Evolutionary conservation across 441 rosid genomes (phyloP), one percentile per base, ranked within the genome.

Genomic region (Bruguiera hainesii): DNA sequence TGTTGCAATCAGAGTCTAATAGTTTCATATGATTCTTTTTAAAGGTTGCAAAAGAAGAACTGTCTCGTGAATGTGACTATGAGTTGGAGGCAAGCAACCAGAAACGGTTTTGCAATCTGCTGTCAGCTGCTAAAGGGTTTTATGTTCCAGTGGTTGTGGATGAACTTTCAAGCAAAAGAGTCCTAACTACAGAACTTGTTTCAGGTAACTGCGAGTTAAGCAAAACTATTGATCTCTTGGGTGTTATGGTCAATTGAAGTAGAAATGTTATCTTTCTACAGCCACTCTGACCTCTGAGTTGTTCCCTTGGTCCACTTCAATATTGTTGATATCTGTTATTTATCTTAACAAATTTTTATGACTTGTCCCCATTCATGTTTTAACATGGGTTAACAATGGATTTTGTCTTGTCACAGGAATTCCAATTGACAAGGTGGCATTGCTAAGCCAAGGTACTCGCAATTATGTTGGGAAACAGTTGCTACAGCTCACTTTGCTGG

Each of bases 1-100:
- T 64, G 52, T 52, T 74, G 64, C 51, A 66, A 58, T 60, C 66
- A 30, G 16, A 69, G 49, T 67, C 66, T 77, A 73, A 73, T 70
- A n/a, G 37, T 50, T 50, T 49, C 70, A 35, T 63, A 29, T 64
- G 56, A 28, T 8, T 60, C 49, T 60, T 52, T 64, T 59, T 72
- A 65, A 75, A 94, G 98, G 99, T 94, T 58, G 98, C 99, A 6
- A 91, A 84, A 82, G 93, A 88, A 73, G 99, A 94, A 80, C 74
- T 91, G 69, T 82, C 97, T 57, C 84, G 85, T 39, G 99, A 94
- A 74, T 94, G 99, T 84, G 93, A 91, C 88, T 94, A 91, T 74
- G 87, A 79, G 61, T 66, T 91, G 60, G 99, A 94, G 84, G 96
- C 98, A 65, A 67, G 71, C 39, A 91, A 87, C 80, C 94, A 91